A percentile compares a stretch with the other conserved stretches of the same genome.
These are phyloP conservation scores for Suhomyces sp. DNA, from an alignment of 805 yeast genomes.

Conservation along the genomic window DNA sequence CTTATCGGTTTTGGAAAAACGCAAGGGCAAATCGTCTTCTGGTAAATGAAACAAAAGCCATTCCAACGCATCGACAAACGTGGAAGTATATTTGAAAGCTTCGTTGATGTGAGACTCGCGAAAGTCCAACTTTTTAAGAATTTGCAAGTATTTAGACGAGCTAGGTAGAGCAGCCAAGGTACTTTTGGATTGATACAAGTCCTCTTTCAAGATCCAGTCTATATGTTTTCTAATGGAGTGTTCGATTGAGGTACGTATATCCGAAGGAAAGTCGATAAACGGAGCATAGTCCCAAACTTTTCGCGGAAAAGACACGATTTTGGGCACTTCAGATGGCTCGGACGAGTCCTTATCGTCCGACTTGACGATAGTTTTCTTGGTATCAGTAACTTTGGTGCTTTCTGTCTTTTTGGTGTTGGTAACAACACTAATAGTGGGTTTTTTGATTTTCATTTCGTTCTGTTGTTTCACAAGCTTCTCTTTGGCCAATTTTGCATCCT, in stretches of 20 bases:
- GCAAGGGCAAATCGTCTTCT: constrained; percentile 83
- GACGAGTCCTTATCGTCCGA: background rate
- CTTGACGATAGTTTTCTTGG: constrained; percentile 12
- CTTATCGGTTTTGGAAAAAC: constrained; percentile 53
- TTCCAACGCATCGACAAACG: constrained; percentile 55
- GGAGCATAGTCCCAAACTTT: constrained; percentile 73
- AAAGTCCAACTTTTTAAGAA: constrained; percentile 53
- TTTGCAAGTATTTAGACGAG: background rate
- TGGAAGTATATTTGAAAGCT: constrained; percentile 55
- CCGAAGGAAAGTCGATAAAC: constrained; percentile 63
- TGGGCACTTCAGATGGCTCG: background rate
- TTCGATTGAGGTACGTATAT: constrained; percentile 63
- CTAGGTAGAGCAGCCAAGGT: background rate
- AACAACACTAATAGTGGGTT: constrained; percentile 44
- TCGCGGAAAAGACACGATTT: constrained; percentile 32
- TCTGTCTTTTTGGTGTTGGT: background rate
- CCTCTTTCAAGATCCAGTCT: constrained; percentile 44
- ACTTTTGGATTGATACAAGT: constrained; percentile 7
- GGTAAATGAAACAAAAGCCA: constrained; percentile 89
- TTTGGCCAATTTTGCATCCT: constrained; percentile 40
- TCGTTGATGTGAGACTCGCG: constrained; percentile 67
- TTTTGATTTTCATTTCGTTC: constrained; percentile 49
- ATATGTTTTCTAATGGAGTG: constrained; percentile 54
- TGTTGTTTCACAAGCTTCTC: constrained; percentile 45
- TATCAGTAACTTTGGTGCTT: constrained; percentile 6